A percentile compares a stretch with the other conserved stretches of the same genome.
These are phyloP conservation scores for Patellifolia procumbens DNA, from an alignment of 179 eudicot genomes.

Conservation along the genomic window DNA sequence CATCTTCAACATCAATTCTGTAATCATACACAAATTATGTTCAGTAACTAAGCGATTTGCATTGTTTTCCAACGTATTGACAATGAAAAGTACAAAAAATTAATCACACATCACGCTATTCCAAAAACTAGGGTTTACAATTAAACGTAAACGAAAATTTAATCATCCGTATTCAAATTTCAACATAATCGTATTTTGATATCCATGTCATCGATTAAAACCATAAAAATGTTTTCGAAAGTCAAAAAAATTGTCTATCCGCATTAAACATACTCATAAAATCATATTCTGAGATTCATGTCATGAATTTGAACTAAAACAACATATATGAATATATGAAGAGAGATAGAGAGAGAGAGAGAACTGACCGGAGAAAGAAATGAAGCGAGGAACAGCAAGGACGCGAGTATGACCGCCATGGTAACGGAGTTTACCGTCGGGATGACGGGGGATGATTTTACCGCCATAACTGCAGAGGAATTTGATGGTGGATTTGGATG, in stretches of 20 bases:
- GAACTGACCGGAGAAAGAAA: conserved; percentile 65
- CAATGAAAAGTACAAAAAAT: too few relatives aligned
- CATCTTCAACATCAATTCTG: conserved; percentile 65
- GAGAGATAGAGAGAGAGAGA: background rate
- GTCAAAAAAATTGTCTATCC: too few relatives aligned
- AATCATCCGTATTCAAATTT: too few relatives aligned
- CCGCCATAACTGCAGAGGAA: conserved; percentile 67
- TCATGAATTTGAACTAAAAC: too few relatives aligned
- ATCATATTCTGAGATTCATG: too few relatives aligned
- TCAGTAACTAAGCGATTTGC: background rate
- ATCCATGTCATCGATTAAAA: too few relatives aligned
- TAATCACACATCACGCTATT: background rate
- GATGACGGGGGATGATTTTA: conserved; percentile 72
- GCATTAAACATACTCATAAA: too few relatives aligned
- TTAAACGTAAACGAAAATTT: too few relatives aligned
- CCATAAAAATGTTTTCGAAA: too few relatives aligned
- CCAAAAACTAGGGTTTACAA: background rate
- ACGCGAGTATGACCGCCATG: conserved; percentile 86
- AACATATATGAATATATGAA: background rate
- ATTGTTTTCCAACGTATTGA: too few relatives aligned
- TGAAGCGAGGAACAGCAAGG: conserved; percentile 66
- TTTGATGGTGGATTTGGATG: conserved; percentile 31
- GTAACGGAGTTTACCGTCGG: conserved; percentile 91
- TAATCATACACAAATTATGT: background rate
- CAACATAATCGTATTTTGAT: too few relatives aligned